A percentile compares a stretch with the other conserved stretches of the same genome.
Evolutionary conservation across 306 rosid species (phyloP).

Genomic region (Citrullus amarus): DNA sequence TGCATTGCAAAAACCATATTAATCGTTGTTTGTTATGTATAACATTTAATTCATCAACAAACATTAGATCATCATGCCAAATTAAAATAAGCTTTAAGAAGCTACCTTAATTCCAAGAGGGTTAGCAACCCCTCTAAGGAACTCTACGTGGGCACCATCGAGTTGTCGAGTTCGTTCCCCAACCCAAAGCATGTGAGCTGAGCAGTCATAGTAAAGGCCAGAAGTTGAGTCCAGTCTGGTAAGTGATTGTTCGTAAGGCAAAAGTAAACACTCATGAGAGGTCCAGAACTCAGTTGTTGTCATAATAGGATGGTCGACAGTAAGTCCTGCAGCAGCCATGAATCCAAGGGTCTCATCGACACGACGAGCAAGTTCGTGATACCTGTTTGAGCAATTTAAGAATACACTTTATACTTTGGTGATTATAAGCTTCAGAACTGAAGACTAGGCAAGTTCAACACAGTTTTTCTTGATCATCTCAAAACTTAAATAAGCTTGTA

Average conservation of each 20-base stretch:
- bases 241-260: constrained; percentile 64
- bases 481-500: background rate
- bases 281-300: constrained; percentile 72
- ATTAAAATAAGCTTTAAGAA: background rate
- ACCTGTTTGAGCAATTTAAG: constrained; percentile 18
- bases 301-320: constrained; percentile 55
- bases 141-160: constrained; percentile 69
- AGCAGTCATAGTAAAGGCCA: constrained; percentile 59
- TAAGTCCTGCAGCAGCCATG: constrained; percentile 70
- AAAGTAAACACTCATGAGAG: constrained; percentile 64
- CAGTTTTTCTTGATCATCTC: background rate
- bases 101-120: constrained; percentile 66
- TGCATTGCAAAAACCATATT: constrained; percentile 16
- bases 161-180: constrained; percentile 77
- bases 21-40: background rate
- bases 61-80: background rate
- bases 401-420: background rate
- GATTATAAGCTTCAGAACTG: background rate
- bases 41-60: background rate
- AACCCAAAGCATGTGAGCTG: constrained; percentile 78
- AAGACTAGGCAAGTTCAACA: background rate
- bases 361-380: constrained; percentile 50
- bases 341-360: constrained; percentile 73
- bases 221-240: constrained; percentile 66
- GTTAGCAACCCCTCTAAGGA: constrained; percentile 61